Evolutionary conservation across 2,329 filamentous ascomycete genomes (phyloP), one percentile per base, ranked within the genome.

Genomic region (Fusarium luffae): DNA sequence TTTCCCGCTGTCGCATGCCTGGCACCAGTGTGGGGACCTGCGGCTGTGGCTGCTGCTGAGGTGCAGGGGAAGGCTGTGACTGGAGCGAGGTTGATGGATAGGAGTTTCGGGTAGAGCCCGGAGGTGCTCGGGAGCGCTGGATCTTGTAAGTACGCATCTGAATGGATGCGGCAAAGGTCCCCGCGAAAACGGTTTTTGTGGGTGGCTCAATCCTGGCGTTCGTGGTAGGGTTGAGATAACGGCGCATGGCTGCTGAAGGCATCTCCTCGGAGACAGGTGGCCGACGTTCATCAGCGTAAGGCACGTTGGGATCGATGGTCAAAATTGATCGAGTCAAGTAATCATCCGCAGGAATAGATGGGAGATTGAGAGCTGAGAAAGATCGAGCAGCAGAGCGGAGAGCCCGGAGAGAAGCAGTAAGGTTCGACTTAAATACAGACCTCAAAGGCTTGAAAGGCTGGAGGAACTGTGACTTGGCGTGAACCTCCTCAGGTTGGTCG

Each of bases 141-240:
- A 88, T 84, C 74, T 88, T 89, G 82, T 92, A 92, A 1, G 89
- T 92, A 74, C 90, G 88, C 89, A 92, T 90, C 76, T 91, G 89
- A 62, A 92, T 91, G 3, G 89, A 91, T 27, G 89, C 88, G 16
- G 88, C 90, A 73, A 87, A 91, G 54, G 81, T 80, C 63, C 82
- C 79, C 58, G 80, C 59, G 28, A 73, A 57, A 37, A 73, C 70
- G 11, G 73, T 68, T 34, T 77, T 76, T 14, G 77, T 75, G 40
- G 64, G 77, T 27, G 64, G 74, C 61, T 72, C 80, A 42, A 76
- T 76, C 60, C 74, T 78, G 59, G 75, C 72, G 54, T 75, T 77
- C 19, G 84, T 88, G 2, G 87, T 88, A 11, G 89, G 89, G 75
- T 92, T 92, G 21, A 92, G 82, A 72, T 92, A 92, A 48, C 89